Evolutionary conservation across 75 land plant species (phyloP).

Genomic region (Sequoiadendron giganteum): DNA sequence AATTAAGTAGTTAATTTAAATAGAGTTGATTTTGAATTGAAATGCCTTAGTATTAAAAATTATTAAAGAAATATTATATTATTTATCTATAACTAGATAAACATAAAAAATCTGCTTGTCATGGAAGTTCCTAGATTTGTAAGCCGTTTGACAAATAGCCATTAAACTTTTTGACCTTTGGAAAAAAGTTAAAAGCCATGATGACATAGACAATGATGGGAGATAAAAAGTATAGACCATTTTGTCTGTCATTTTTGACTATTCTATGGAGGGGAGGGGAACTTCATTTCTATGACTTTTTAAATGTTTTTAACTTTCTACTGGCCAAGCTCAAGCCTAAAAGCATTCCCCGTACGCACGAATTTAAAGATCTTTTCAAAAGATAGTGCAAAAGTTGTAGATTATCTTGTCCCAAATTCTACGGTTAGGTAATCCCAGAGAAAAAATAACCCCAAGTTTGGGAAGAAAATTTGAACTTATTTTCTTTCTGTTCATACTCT

Average conservation of each 20-base stretch:
- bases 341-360: neutral
- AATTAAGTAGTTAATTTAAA: too few relatives aligned
- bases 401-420: neutral
- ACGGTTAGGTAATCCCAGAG: too few relatives aligned
- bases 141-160: neutral
- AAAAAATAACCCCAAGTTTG: too few relatives aligned
- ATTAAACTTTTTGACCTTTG: neutral
- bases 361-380: neutral
- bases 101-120: too few relatives aligned
- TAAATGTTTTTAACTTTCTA: neutral
- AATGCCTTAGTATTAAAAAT: too few relatives aligned
- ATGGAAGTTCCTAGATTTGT: neutral
- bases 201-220: neutral
- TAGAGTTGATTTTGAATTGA: too few relatives aligned
- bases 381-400: neutral
- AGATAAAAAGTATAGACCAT: neutral
- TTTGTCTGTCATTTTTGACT: neutral
- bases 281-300: too few relatives aligned
- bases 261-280: neutral
- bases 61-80: too few relatives aligned
- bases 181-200: neutral
- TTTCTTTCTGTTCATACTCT: too few relatives aligned
- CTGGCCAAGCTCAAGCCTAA: neutral
- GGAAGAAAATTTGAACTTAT: too few relatives aligned
- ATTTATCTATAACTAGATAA: too few relatives aligned